phyloP scores from a whole-genome alignment of 1,139 yeast genomes.

The Ogataea hybrid region DNA sequence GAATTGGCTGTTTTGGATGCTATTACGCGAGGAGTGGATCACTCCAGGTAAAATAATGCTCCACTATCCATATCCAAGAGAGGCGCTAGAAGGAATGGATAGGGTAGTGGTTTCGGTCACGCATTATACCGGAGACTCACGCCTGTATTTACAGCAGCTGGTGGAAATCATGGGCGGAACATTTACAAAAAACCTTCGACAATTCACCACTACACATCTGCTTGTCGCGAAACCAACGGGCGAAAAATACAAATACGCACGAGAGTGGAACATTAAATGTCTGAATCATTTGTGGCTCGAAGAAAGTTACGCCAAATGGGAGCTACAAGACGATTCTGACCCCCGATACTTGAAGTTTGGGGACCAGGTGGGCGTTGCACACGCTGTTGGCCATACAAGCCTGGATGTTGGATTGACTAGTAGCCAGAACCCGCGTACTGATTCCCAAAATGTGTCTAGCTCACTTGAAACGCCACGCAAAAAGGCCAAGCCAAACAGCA shows the following conservation, averaged over 20 bases:
- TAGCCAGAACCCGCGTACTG: too few species aligned
- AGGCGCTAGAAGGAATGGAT: conserved; percentile 51
- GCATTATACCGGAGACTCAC: conserved; percentile 81
- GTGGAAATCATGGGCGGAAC: conserved; percentile 71
- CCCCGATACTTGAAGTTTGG: conserved; percentile 16
- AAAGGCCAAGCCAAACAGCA: not conserved
- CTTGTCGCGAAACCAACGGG: conserved; percentile 71
- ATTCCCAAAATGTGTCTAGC: too few species aligned
- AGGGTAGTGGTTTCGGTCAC: conserved; percentile 63
- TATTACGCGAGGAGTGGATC: conserved; percentile 54
- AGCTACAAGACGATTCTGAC: conserved; percentile 37
- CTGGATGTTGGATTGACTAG: conserved; percentile 14
- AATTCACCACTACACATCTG: conserved; percentile 63
- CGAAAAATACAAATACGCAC: conserved; percentile 71
- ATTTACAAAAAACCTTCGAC: conserved; percentile 67
- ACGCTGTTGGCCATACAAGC: conserved; percentile 27
- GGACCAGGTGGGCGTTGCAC: not conserved
- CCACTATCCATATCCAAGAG: conserved; percentile 67
- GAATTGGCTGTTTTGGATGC: conserved; percentile 71
- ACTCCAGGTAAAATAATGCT: conserved; percentile 58
- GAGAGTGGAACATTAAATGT: conserved; percentile 53
- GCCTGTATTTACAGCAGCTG: conserved; percentile 67
- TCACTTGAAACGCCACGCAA: conserved; percentile 2
- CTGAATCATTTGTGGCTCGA: conserved; percentile 93
- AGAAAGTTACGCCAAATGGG: conserved; percentile 56